Evolutionary conservation across 2,329 filamentous ascomycete genomes (phyloP), one percentile per base, ranked within the genome.

Genomic region (Aspergillus novoparasiticus): DNA sequence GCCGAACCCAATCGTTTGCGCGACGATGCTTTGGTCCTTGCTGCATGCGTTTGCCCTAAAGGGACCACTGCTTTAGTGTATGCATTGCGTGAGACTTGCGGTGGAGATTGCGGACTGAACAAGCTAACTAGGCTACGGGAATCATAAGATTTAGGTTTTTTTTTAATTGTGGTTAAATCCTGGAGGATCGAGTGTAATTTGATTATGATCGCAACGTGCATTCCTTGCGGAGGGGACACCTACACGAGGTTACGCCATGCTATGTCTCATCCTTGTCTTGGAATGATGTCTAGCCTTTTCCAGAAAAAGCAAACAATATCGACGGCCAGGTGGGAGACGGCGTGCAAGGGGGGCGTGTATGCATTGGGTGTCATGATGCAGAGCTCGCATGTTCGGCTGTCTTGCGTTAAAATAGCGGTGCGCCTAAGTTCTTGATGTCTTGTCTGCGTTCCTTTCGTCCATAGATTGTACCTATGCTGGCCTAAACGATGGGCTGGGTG

Each of bases 401-500:
- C 23, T 6, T 26, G 12, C 45, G 12, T 48, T 48, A 28, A 28
- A 28, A 28, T 16, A 19, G 12, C 26, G n/a, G 26, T 30, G 14
- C 14, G 46, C 8, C 16, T 5, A 28, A 28, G 26, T 50, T 28
- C 6, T 8, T 28, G 12, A 50, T 10, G 26, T 16, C 26, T 30
- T 9, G 26, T 50, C 8, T 28, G 26, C 46, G 16, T 50, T 10
- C 23, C 8, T 19, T 50, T 26, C 12, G 23, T 14, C 26, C n/a
- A 32, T 9, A 19, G 5, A 34, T 4, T 4, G 26, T 10, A 10
- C 26, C 23, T 50, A 50, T 50, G 46, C 46, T 50, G 5, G 6
- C 1, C 26, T 19, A 50, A 50, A 50, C 26, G 6, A 85, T 85
- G 83, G 78, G 74, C 62, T 86, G 83, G 84, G 83, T 86, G 54